Percentiles rank a stretch among this genome's conserved stretches.
phyloP scores from a whole-genome alignment of 257 asterid species.

The Misopates orontium region DNA sequence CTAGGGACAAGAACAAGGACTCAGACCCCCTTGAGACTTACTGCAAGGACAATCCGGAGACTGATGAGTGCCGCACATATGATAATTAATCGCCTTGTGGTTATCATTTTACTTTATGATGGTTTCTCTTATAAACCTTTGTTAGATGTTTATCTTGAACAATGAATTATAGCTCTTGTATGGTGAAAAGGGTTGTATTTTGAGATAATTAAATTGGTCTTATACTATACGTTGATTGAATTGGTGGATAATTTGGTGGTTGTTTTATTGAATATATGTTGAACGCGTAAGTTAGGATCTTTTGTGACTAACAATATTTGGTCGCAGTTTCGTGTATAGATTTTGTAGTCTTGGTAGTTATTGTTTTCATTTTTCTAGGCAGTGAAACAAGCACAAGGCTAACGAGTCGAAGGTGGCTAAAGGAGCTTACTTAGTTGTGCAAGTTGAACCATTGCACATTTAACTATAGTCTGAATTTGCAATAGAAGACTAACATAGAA shows the following conservation, averaged over 20 bases:
- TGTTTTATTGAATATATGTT: too few relatives aligned
- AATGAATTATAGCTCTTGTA: conserved; percentile 9
- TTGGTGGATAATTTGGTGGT: neutral
- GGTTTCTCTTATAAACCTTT: neutral
- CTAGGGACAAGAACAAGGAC: conserved; percentile 71
- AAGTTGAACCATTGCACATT: too few relatives aligned
- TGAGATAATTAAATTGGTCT: neutral
- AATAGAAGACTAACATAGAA: too few relatives aligned
- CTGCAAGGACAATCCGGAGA: conserved; percentile 95
- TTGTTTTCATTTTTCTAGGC: too few relatives aligned
- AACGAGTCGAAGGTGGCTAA: too few relatives aligned
- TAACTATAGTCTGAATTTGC: too few relatives aligned
- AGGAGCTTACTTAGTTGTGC: too few relatives aligned
- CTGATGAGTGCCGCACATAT: conserved; percentile 90
- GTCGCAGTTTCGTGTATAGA: too few relatives aligned
- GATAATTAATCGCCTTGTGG: conserved; percentile 38
- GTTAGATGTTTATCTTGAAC: neutral
- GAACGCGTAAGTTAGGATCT: too few relatives aligned
- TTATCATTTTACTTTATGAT: neutral
- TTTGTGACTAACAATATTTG: too few relatives aligned
- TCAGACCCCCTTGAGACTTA: conserved; percentile 69
- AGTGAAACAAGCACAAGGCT: too few relatives aligned
- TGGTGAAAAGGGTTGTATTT: neutral
- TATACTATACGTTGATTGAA: neutral
- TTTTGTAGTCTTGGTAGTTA: too few relatives aligned